Conservation (phyloP, 2,329 filamentous ascomycete genomes). For the Diaporthe citri region DNA sequence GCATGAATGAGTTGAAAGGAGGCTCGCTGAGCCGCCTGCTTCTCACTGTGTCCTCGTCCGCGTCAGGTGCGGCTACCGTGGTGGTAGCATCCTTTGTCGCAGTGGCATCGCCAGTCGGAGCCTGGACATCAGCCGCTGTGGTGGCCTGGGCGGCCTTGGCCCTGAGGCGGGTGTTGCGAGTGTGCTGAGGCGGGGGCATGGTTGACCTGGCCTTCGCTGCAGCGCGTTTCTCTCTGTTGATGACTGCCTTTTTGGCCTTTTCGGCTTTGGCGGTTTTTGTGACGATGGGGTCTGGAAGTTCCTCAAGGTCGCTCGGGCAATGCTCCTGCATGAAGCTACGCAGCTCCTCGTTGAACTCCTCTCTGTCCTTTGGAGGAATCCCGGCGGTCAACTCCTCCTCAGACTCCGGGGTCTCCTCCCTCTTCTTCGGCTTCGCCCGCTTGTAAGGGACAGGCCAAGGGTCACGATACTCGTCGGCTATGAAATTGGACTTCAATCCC, state of each 20-base stretch:
- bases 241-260: slow-evolving; percentile 17
- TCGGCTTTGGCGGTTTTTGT: neutral
- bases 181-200: neutral
- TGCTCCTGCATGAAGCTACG: neutral
- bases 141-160: slow-evolving; percentile 4
- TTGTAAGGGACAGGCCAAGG: neutral
- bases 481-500: neutral
- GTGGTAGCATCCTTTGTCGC: neutral
- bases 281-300: slow-evolving; percentile 17
- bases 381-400: slow-evolving; percentile 4
- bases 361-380: slow-evolving; percentile 22
- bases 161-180: slow-evolving; percentile 28
- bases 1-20: slow-evolving; percentile 21
- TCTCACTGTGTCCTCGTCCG: neutral
- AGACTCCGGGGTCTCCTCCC: neutral
- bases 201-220: slow-evolving; percentile 5
- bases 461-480: neutral
- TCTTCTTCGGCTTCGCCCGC: neutral
- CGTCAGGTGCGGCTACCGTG: neutral
- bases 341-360: slow-evolving; percentile 22
- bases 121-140: neutral
- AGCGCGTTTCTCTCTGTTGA: slow-evolving; percentile 21
- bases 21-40: slow-evolving; percentile 4
- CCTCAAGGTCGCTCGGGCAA: neutral
- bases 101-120: neutral